Conservation (phyloP, 2,329 filamentous ascomycete species). For the Dothiorella sarmentorum region DNA sequence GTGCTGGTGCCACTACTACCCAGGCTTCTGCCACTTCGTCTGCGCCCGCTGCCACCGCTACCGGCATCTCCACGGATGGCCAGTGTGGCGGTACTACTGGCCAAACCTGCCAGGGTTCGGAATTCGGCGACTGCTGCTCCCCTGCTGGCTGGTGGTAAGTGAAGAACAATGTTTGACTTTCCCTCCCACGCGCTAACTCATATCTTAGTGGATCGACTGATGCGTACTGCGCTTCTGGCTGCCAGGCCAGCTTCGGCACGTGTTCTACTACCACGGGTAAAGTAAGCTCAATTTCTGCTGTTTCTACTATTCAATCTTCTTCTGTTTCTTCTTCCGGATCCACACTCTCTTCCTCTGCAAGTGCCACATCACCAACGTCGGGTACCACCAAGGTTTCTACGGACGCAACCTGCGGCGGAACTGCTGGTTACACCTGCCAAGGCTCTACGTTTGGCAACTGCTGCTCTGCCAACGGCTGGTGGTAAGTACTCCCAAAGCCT, state of each 20-base stretch:
- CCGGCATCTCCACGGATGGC: conserved; percentile 25
- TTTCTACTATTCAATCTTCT: conserved; percentile 16
- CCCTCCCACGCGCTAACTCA: neutral
- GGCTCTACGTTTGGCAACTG: conserved; percentile 44
- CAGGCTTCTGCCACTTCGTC: conserved; percentile 29
- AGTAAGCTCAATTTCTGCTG: conserved; percentile 18
- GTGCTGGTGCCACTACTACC: conserved; percentile 32
- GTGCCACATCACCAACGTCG: conserved; percentile 12
- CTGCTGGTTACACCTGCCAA: conserved; percentile 40
- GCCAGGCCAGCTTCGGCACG: conserved; percentile 26
- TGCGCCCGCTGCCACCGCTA: conserved; percentile 14
- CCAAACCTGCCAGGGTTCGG: conserved; percentile 17
- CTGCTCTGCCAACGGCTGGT: conserved; percentile 43
- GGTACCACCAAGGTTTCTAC: conserved; percentile 33
- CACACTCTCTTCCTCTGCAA: neutral
- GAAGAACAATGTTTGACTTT: too few relatives aligned
- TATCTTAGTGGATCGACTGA: conserved; percentile 10
- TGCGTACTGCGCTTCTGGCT: conserved; percentile 30
- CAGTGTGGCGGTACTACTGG: conserved; percentile 23
- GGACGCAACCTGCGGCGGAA: conserved; percentile 43
- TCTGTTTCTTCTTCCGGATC: neutral
- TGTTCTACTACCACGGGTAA: conserved; percentile 21
- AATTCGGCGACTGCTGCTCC: conserved; percentile 27
- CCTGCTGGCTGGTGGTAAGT: conserved; percentile 20
- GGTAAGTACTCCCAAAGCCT: conserved; percentile 23